These are phyloP conservation scores for Cornus florida DNA, from an alignment of 148 eudicot species.

Conservation along the genomic window DNA sequence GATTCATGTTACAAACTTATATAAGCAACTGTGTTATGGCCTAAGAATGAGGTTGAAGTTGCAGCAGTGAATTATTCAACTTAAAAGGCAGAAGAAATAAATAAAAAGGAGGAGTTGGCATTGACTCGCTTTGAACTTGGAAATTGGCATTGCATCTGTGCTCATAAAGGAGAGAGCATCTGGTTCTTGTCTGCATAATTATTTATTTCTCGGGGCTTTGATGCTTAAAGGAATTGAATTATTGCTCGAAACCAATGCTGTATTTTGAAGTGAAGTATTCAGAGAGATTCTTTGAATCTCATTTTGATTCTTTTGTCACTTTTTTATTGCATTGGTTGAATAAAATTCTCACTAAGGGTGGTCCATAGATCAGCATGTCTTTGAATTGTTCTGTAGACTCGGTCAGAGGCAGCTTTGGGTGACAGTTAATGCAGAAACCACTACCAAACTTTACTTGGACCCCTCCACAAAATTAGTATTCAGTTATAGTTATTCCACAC, in stretches of 20 bases:
- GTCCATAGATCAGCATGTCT: not conserved
- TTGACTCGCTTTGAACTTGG: not conserved
- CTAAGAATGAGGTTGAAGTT: not conserved
- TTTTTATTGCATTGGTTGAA: not conserved
- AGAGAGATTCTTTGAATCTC: conserved; percentile 4
- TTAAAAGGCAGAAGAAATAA: no score
- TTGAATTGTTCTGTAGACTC: not conserved
- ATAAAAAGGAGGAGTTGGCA: not conserved
- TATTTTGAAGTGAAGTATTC: not conserved
- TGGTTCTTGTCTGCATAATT: conserved; percentile 29
- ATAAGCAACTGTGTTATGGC: not conserved
- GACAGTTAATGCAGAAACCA: conserved; percentile 14
- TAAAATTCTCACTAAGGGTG: not conserved
- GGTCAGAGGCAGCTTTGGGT: not conserved
- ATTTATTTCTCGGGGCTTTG: conserved; percentile 22
- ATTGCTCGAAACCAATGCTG: conserved; percentile 5
- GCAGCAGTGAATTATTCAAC: not conserved
- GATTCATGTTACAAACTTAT: not conserved
- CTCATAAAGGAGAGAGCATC: conserved; percentile 24
- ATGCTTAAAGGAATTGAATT: conserved; percentile 32
- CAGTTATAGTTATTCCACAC: not conserved
- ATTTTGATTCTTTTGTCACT: not conserved
- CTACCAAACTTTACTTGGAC: conserved; percentile 3
- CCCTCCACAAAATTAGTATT: not conserved
- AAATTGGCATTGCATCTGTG: conserved; percentile 2